A percentile compares a stretch with the other conserved stretches of the same genome.
Conservation (phyloP, 768 basidiomycete species). For the Lentinus tigrinus region DNA sequence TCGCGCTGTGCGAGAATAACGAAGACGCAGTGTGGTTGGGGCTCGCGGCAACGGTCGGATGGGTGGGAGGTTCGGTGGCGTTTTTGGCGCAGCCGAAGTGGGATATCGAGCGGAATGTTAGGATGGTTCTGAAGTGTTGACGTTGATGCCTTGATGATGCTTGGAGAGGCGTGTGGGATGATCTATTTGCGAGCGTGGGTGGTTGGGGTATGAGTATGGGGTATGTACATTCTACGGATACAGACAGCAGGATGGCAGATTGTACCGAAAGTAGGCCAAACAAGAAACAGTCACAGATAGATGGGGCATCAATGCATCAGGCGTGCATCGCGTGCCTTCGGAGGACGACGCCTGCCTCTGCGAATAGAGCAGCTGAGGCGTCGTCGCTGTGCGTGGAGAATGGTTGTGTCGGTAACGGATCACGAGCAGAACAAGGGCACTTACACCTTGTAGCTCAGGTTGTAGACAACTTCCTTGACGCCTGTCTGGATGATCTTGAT, state of each 20-base stretch:
- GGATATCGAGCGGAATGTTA: conserved; percentile 52
- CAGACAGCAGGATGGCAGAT: background rate
- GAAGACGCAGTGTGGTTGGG: conserved; percentile 85
- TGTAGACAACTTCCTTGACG: conserved; percentile 90
- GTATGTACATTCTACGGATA: background rate
- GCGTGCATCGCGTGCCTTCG: conserved; percentile 61
- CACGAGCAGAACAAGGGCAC: conserved; percentile 24
- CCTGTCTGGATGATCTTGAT: conserved; percentile 97
- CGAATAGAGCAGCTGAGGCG: conserved; percentile 74
- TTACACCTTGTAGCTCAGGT: conserved; percentile 92
- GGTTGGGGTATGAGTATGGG: background rate
- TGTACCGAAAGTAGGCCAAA: too few relatives aligned
- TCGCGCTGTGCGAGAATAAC: conserved; percentile 57
- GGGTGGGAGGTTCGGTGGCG: conserved; percentile 38
- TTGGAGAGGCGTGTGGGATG: background rate
- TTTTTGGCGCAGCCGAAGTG: conserved; percentile 60
- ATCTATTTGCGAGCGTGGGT: background rate
- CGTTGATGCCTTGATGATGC: too few relatives aligned
- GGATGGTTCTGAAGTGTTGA: conserved; percentile 14
- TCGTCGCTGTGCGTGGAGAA: conserved; percentile 58
- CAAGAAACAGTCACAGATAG: background rate
- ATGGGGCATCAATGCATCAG: background rate
- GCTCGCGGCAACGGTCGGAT: conserved; percentile 53
- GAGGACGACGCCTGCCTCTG: conserved; percentile 79
- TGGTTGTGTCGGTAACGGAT: background rate